Evolutionary conservation across 768 basidiomycete species (phyloP), one percentile per base, ranked within the genome.

Genomic region (Calocera viscosa): DNA sequence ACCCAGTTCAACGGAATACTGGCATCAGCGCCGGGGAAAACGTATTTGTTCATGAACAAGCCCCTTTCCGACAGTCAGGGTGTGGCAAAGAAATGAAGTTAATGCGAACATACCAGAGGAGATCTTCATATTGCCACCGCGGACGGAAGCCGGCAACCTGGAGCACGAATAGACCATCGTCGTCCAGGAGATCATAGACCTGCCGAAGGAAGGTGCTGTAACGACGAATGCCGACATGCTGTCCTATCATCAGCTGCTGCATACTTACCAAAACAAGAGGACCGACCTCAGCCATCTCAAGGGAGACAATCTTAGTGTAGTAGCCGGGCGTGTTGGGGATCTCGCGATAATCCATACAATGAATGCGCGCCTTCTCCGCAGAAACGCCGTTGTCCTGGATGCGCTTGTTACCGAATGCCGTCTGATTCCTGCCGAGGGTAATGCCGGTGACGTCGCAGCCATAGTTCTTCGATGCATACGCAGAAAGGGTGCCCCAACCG

Each of bases 1-100:
- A 96, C 93, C 95, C 95, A 98, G 41, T 90, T 91, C 33, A 98
- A 87, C 22, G 94, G 91, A 76, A 92, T 92, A 1, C 88, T 91
- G 0, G 96, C 96, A 72, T 99, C 96, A 1, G 95, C 96, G 74
- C 95, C 95, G 49, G 96, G 95, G 87, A 99, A 99, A 74, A 99
- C 79, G 71, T 99, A 98, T 74, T 94, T 94, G 84, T 91, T 94
- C 92, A 94, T 94, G 81, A 94, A 95, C 26, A 94, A 82, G 70
- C 93, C 94, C 90, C 88, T 89, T 41, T 3, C 3, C 40, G 1
- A 10, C 39, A 17, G 63, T 67, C 16, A 28, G 41, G 3, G 28
- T 32, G 30, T 24, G 1, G 7, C 32, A 17, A 26, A 33, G 22
- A 33, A 22, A 32, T 8, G n/a, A 2, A 10, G 22, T 63, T 30